Evolutionary conservation across 306 rosid species (phyloP), one percentile per base, ranked within the genome.

Genomic region (Lathyrus aphaca): DNA sequence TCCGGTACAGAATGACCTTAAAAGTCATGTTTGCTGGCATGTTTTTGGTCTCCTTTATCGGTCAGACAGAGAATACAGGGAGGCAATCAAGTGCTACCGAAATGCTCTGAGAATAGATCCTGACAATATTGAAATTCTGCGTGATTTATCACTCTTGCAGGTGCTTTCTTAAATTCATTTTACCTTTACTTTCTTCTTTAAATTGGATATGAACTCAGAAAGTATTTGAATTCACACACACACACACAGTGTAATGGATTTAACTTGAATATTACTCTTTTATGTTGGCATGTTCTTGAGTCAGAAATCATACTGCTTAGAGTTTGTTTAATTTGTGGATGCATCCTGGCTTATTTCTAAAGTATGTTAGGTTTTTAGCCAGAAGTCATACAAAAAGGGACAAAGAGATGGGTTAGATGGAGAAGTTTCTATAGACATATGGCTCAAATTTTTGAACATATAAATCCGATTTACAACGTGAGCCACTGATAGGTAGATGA

Each of bases 1-100:
- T 73, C 74, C 40, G 74, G 54, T 76, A 79, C 96, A 92, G 98
- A 89, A 92, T 86, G 97, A 93, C 75, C 94, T 93, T 44, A 93
- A 90, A 82, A 93, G 98, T 81, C 98, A 93, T 86, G 98, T 93
- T 74, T 93, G 98, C 86, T 93, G 98, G 98, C 98, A 93, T 86
- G 98, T 93, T 65, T 93, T 62, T 80, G 98, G 98, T 74, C 98
- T 93, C 16, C 93, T 93, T 57, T 93, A 93, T 65, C 97, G 98
- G 61, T 93, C 98, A 17, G 97, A 93, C 79, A 79, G 98, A 84
- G 98, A 93, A 77, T 93, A 93, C 76, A 86, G 98, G 77, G 98
- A 93, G 78, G 98, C 98, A 38, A 93, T 93, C 54, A 93, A 93
- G 84, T 88, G 98, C 79, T 93, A 93, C 69, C 88, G 98, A 49